Evolutionary conservation across 495 filamentous ascomycete genomes (phyloP).

Genomic region (Talaromyces borbonicus): DNA sequence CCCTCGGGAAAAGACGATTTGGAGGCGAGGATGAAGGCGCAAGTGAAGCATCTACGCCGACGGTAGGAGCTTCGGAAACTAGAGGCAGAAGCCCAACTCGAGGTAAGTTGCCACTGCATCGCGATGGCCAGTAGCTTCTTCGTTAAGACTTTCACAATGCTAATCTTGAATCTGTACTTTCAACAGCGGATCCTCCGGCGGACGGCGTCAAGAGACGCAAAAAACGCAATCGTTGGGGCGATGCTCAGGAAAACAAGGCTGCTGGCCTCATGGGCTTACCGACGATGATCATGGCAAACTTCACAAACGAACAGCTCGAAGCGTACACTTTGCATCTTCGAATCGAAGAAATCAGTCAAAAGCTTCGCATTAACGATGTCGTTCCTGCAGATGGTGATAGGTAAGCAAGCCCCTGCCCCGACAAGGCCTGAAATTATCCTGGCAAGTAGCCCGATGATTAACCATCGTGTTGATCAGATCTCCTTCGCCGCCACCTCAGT

Average conservation of each 20-base stretch:
- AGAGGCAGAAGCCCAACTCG: slow-evolving; percentile 68
- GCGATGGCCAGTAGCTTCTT: too few species aligned
- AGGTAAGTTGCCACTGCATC: slow-evolving; percentile 43
- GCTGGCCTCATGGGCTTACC: slow-evolving; percentile 96
- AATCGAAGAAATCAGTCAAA: slow-evolving; percentile 98
- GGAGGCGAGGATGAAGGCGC: slow-evolving; percentile 58
- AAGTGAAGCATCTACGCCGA: slow-evolving; percentile 46
- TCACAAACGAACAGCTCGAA: slow-evolving; percentile 96
- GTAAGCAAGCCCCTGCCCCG: slow-evolving; percentile 38
- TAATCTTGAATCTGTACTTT: not conserved
- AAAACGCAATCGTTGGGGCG: slow-evolving; percentile 97
- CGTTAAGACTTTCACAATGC: not conserved
- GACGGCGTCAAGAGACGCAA: slow-evolving; percentile 80
- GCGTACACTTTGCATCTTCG: slow-evolving; percentile 91
- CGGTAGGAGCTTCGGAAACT: slow-evolving; percentile 36
- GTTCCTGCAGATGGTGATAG: slow-evolving; percentile 90
- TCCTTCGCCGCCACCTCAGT: slow-evolving; percentile 89
- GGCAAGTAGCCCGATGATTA: too few species aligned
- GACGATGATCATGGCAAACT: slow-evolving; percentile 88
- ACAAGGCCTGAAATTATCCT: not conserved
- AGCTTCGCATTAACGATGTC: slow-evolving; percentile 95
- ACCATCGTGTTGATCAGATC: slow-evolving; percentile 55
- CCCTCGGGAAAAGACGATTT: slow-evolving; percentile 83
- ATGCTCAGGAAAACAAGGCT: slow-evolving; percentile 92
- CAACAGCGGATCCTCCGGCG: slow-evolving; percentile 40